Conservation (phyloP, 768 basidiomycete species). For the Mycena pura region DNA sequence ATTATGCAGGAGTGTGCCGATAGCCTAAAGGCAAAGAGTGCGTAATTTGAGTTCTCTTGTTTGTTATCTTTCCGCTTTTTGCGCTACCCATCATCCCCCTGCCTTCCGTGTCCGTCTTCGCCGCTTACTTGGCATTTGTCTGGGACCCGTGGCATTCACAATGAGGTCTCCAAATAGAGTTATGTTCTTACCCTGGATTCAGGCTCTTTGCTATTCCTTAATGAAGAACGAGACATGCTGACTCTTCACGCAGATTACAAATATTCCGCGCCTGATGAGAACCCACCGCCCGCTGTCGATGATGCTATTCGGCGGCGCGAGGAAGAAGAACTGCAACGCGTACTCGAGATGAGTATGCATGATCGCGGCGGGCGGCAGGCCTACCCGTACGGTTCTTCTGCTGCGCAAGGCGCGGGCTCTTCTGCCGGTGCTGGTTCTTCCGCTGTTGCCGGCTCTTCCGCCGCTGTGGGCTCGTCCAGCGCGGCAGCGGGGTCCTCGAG, state of each 20-base stretch:
- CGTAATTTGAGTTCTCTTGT: conserved; percentile 20
- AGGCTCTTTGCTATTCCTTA: too few species aligned
- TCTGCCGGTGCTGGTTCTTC: conserved; percentile 19
- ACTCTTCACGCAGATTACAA: conserved; percentile 61
- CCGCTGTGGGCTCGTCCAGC: background rate
- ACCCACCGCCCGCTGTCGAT: conserved; percentile 72
- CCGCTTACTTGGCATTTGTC: background rate
- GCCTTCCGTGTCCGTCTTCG: conserved; percentile 1
- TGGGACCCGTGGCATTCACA: too few species aligned
- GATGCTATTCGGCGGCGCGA: conserved; percentile 84
- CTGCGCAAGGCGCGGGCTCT: background rate
- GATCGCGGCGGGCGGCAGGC: conserved; percentile 82
- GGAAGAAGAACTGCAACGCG: conserved; percentile 94
- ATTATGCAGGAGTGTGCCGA: conserved; percentile 93
- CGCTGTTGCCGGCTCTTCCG: background rate
- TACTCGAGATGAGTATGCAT: conserved; percentile 89
- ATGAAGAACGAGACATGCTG: too few species aligned
- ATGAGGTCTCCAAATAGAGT: too few species aligned
- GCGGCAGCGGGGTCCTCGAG: background rate
- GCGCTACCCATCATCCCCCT: background rate
- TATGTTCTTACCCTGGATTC: too few species aligned
- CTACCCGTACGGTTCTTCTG: conserved; percentile 48
- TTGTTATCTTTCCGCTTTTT: background rate
- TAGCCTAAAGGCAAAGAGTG: conserved; percentile 83
- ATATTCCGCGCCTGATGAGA: conserved; percentile 67